Evolutionary conservation across 2,329 filamentous ascomycete species (phyloP), one percentile per base, ranked within the genome.

Genomic region (Fusarium algeriense): DNA sequence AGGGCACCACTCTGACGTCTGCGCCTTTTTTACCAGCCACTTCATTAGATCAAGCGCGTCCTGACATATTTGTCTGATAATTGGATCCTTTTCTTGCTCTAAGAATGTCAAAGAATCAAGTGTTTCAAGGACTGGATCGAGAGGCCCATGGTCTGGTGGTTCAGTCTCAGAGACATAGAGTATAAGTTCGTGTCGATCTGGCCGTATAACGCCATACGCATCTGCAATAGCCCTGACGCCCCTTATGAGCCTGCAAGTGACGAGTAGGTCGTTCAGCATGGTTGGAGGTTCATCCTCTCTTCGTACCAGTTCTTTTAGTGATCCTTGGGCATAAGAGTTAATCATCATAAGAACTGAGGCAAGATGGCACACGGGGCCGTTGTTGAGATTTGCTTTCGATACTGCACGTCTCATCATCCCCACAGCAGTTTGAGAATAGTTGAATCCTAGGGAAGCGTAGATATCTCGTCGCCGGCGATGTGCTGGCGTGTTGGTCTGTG

Each of bases 341-440:
- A 59, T 41, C 56, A 59, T 59, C 56, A 59, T 59, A 17, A 59
- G 56, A 35, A 59, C 11, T 20, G 56, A 59, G 23, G 56, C 56
- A 6, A 53, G 45, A 30, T 59, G 56, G 3, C 56, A 59, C 0
- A 59, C 13, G 2, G 56, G 35, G 19, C 56, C 46, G 56, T 59
- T 59, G 7, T 35, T 10, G 15, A 6, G 4, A n/a, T 53, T 59
- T 0, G 56, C 56, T 1, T 23, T 53, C 3, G 30, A 45, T 20
- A 59, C 56, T 28, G 37, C 46, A 2, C 35, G 28, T 20, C 56
- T 59, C 46, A 59, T 59, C 56, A 59, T 20, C 7, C 56, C 14
- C 1, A 19, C 56, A 17, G 56, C 56, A 4, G 14, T 2, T 17
- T 17, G 14, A 17, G 56, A 53, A 28, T 59, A 59, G 1, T 53